Conservation (phyloP, 805 yeast genomes). For the Candida chauliodis region DNA sequence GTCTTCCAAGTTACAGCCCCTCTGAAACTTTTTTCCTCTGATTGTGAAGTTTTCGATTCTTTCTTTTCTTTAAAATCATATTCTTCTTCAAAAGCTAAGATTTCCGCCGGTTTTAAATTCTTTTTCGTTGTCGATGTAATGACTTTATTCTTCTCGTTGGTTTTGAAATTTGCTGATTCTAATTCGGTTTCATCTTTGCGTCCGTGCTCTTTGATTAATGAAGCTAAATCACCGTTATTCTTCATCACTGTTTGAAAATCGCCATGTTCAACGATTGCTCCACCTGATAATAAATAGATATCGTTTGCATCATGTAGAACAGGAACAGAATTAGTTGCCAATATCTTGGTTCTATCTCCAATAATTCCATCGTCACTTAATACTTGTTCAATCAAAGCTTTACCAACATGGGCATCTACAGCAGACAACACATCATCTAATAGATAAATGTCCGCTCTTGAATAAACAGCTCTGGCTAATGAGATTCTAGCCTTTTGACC, state of each 20-base stretch:
- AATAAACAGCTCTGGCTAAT: constrained; percentile 40
- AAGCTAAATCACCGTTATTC: constrained; percentile 28
- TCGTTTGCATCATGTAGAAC: constrained; percentile 33
- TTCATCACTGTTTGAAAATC: constrained; percentile 46
- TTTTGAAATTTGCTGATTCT: constrained; percentile 10
- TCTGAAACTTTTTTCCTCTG: constrained; percentile 24
- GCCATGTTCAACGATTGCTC: constrained; percentile 35
- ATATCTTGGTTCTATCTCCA: constrained; percentile 29
- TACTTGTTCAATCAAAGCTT: constrained; percentile 27
- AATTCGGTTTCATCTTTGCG: constrained; percentile 18
- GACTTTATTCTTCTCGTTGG: neutral
- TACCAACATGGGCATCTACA: constrained; percentile 44
- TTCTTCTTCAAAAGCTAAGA: constrained; percentile 5
- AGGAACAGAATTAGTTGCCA: constrained; percentile 38
- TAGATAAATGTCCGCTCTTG: constrained; percentile 36
- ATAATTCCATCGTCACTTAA: constrained; percentile 30
- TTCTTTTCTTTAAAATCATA: constrained; percentile 11
- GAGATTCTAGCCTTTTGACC: constrained; percentile 43
- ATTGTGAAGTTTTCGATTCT: constrained; percentile 16
- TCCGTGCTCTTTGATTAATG: constrained; percentile 29
- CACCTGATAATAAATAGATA: constrained; percentile 27
- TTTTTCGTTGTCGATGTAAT: constrained; percentile 28
- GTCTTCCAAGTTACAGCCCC: constrained; percentile 30
- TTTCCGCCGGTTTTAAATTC: constrained; percentile 7
- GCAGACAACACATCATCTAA: constrained; percentile 41